A percentile compares a stretch with the other conserved stretches of the same genome.
These are phyloP conservation scores for Aureobasidium sp. DNA, from an alignment of 2,329 filamentous ascomycete species.

Conservation along the genomic window DNA sequence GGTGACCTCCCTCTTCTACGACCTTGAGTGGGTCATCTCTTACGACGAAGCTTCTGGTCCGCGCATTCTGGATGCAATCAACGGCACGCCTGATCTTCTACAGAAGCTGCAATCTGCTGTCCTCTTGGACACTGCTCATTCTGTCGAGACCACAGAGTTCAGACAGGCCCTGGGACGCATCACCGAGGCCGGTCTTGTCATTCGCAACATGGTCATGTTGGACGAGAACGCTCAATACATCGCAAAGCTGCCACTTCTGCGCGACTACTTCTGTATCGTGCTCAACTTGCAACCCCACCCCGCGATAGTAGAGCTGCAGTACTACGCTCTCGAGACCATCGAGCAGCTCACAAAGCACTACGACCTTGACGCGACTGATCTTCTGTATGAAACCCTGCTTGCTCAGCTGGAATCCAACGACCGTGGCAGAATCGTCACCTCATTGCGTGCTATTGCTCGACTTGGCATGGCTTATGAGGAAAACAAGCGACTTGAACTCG, in stretches of 20 bases:
- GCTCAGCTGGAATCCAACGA: slow-evolving; percentile 52
- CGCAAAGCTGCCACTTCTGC: slow-evolving; percentile 64
- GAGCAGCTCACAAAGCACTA: slow-evolving; percentile 84
- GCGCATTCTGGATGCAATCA: slow-evolving; percentile 55
- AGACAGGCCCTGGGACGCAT: slow-evolving; percentile 66
- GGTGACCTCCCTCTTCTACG: slow-evolving; percentile 70
- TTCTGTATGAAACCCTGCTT: slow-evolving; percentile 71
- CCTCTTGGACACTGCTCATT: slow-evolving; percentile 54
- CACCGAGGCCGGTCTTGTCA: slow-evolving; percentile 77
- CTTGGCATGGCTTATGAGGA: slow-evolving; percentile 82
- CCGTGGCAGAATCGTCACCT: slow-evolving; percentile 72
- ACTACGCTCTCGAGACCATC: slow-evolving; percentile 84
- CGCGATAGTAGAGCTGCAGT: slow-evolving; percentile 73
- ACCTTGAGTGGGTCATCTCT: slow-evolving; percentile 72
- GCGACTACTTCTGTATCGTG: slow-evolving; percentile 76
- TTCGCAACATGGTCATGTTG: slow-evolving; percentile 94
- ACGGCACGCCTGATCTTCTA: slow-evolving; percentile 64
- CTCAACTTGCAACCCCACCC: slow-evolving; percentile 69
- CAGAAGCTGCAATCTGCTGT: slow-evolving; percentile 61
- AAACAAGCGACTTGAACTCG: slow-evolving; percentile 66
- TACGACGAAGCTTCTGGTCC: slow-evolving; percentile 46
- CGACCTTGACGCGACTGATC: slow-evolving; percentile 62
- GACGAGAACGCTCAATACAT: slow-evolving; percentile 81
- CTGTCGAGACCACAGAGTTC: slow-evolving; percentile 64
- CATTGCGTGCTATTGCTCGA: slow-evolving; percentile 73